These are phyloP conservation scores for Casuarina cunninghamiana DNA, from an alignment of 306 rosid species.

Conservation along the genomic window DNA sequence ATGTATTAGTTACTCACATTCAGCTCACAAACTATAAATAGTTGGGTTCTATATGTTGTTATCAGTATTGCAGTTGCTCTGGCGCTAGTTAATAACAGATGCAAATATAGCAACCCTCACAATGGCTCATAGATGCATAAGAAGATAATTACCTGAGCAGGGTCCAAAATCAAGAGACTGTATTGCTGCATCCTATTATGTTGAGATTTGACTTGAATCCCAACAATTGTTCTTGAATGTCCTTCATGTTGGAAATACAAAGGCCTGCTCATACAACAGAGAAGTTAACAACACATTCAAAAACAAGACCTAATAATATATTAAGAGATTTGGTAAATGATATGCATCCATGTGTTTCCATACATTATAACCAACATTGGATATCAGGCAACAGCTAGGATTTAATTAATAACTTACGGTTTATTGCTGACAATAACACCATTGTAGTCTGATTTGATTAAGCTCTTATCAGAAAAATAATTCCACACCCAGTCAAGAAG, in stretches of 20 bases:
- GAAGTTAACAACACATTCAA: slow-evolving; percentile 29
- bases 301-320: slow-evolving; percentile 15
- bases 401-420: slow-evolving; percentile 46
- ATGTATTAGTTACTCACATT: not conserved
- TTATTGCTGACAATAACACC: slow-evolving; percentile 54
- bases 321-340: not conserved
- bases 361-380: not conserved
- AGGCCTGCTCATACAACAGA: slow-evolving; percentile 54
- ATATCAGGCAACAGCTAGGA: not conserved
- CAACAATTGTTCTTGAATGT: slow-evolving; percentile 83
- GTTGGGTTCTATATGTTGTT: not conserved
- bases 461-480: slow-evolving; percentile 59
- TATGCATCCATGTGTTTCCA: slow-evolving; percentile 2
- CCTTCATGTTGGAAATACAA: slow-evolving; percentile 91
- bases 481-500: slow-evolving; percentile 85
- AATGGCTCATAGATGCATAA: slow-evolving; percentile 15
- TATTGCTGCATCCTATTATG: slow-evolving; percentile 36
- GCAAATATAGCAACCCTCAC: slow-evolving; percentile 13
- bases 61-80: slow-evolving; percentile 15
- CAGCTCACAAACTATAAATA: not conserved
- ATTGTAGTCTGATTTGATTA: slow-evolving; percentile 34
- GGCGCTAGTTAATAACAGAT: slow-evolving; percentile 11
- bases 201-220: slow-evolving; percentile 65
- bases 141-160: slow-evolving; percentile 62
- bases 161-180: slow-evolving; percentile 75